These are phyloP conservation scores for Daldinia vernicosa DNA, from an alignment of 495 filamentous ascomycete species.

Conservation along the genomic window DNA sequence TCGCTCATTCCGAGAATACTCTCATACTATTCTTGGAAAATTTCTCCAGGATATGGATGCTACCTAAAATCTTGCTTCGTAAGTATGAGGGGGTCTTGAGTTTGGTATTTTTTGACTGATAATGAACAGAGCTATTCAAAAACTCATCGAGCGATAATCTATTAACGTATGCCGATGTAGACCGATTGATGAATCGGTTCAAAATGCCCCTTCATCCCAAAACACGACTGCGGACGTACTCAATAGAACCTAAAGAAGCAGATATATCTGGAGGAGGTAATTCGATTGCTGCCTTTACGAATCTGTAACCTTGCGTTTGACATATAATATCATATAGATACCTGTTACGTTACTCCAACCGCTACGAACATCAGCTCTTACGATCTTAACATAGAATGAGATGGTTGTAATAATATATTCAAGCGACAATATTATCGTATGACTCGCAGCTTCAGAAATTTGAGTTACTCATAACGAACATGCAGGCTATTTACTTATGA, in stretches of 20 bases:
- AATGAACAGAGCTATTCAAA: constrained; percentile 24
- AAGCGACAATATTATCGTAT: not conserved
- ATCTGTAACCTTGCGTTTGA: not conserved
- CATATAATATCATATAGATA: not conserved
- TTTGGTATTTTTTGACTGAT: constrained; percentile 4
- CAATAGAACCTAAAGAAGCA: not conserved
- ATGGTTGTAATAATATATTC: too few relatives aligned
- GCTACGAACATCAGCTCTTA: too few relatives aligned
- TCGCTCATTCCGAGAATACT: constrained; percentile 24
- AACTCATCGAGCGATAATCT: constrained; percentile 8
- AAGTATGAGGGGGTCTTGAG: not conserved
- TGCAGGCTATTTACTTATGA: not conserved
- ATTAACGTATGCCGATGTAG: constrained; percentile 25
- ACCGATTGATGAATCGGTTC: constrained; percentile 18
- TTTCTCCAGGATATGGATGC: constrained; percentile 38
- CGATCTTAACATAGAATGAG: too few relatives aligned
- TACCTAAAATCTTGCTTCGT: constrained; percentile 35
- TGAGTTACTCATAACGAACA: not conserved
- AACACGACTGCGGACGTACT: constrained; percentile 1
- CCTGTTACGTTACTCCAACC: too few relatives aligned
- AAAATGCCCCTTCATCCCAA: constrained; percentile 41
- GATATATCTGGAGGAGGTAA: constrained; percentile 1
- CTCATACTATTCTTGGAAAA: constrained; percentile 37
- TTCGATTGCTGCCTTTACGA: not conserved
- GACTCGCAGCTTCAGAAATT: not conserved